These are phyloP conservation scores for Botrytis tulipae DNA, from an alignment of 2,329 filamentous ascomycete species.

Conservation along the genomic window DNA sequence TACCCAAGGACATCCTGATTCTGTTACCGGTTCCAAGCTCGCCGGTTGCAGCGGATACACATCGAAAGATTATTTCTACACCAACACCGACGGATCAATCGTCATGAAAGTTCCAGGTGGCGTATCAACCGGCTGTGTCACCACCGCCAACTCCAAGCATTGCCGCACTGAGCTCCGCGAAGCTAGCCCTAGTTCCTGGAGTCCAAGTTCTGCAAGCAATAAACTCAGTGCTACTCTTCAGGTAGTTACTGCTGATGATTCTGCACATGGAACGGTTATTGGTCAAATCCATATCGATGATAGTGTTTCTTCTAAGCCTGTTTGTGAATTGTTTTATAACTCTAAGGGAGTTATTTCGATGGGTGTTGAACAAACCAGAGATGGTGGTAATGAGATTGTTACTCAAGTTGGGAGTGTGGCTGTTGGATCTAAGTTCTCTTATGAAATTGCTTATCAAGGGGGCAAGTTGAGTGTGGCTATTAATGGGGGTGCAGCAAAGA, in stretches of 20 bases:
- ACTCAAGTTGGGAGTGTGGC: conserved; percentile 39
- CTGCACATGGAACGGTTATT: conserved; percentile 41
- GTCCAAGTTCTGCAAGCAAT: conserved; percentile 39
- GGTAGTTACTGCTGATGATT: conserved; percentile 38
- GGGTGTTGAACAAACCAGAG: conserved; percentile 42
- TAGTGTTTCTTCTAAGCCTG: conserved; percentile 41
- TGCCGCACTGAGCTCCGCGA: conserved; percentile 47
- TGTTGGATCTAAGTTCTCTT: conserved; percentile 40
- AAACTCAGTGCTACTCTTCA: conserved; percentile 38
- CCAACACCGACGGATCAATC: conserved; percentile 38
- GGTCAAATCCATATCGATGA: conserved; percentile 44
- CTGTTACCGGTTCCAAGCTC: conserved; percentile 38
- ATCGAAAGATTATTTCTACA: conserved; percentile 41
- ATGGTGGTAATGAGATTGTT: conserved; percentile 38
- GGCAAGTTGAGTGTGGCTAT: conserved; percentile 39
- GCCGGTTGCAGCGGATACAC: conserved; percentile 42
- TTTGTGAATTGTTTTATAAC: conserved; percentile 44
- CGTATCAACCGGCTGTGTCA: conserved; percentile 40
- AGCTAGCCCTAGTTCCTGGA: conserved; percentile 38
- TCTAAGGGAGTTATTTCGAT: conserved; percentile 39
- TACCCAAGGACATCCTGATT: conserved; percentile 33
- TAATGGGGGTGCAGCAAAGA: conserved; percentile 35
- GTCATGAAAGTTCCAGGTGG: conserved; percentile 44
- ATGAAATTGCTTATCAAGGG: conserved; percentile 42
- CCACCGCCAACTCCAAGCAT: conserved; percentile 43